These are phyloP conservation scores for Phyllosticta paracitricarpa DNA, from an alignment of 2,329 filamentous ascomycete genomes.

Conservation along the genomic window DNA sequence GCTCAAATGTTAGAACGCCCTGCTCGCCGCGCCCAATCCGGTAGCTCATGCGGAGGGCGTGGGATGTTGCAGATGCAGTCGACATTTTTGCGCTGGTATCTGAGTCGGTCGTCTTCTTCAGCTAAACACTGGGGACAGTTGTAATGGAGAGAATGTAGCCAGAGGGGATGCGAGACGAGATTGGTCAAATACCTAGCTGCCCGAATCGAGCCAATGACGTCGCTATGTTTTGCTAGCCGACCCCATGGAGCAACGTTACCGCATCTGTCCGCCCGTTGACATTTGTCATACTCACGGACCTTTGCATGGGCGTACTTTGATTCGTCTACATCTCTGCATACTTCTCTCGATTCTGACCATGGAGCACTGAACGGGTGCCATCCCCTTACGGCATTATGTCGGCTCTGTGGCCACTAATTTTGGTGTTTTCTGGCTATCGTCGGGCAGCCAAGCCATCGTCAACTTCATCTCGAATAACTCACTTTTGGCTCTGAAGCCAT, in stretches of 20 bases:
- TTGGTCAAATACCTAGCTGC: background rate
- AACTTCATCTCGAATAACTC: no score
- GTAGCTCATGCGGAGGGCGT: constrained; percentile 40
- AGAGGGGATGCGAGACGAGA: background rate
- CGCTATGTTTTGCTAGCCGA: background rate
- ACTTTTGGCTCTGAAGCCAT: no score
- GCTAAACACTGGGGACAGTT: no score
- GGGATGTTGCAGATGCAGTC: background rate
- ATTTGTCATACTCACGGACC: background rate
- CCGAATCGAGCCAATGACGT: constrained; percentile 8
- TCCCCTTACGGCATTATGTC: no score
- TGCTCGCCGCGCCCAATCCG: constrained; percentile 51
- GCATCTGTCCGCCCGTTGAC: background rate
- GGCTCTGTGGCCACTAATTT: no score
- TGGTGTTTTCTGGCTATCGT: no score
- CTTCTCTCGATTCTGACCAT: no score
- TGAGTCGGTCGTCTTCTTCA: background rate
- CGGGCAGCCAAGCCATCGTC: no score
- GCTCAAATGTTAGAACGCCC: constrained; percentile 52
- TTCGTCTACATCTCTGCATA: no score
- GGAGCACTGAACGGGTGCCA: no score
- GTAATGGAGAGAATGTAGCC: background rate
- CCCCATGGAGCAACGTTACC: background rate
- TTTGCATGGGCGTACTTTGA: no score
- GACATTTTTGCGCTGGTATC: background rate